Conservation (phyloP, 192 early-diverging fungal genomes). For the Coemansia sp. region DNA sequence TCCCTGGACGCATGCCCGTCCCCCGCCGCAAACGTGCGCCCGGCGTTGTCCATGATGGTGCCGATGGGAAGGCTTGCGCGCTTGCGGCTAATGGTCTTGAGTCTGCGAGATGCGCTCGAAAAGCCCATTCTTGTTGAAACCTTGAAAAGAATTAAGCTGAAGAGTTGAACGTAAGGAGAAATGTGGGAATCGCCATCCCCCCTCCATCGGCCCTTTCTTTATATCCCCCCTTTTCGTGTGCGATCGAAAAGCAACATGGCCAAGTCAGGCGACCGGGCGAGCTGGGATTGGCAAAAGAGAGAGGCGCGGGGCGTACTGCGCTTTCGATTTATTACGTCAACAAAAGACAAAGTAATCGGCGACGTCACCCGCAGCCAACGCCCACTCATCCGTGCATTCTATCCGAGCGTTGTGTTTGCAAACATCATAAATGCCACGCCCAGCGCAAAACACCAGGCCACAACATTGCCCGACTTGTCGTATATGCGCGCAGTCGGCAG, state of each 20-base stretch:
- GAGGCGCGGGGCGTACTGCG: background rate
- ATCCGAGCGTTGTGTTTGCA: constrained; percentile 12
- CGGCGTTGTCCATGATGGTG: constrained; percentile 15
- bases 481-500: constrained; percentile 42
- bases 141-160: too few species aligned
- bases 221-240: background rate
- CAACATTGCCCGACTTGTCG: constrained; percentile 37
- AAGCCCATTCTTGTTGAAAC: constrained; percentile 4
- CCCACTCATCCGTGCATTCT: too few species aligned
- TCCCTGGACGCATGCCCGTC: background rate
- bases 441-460: constrained; percentile 42
- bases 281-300: background rate
- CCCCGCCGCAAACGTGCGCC: background rate
- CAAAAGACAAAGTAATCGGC: background rate
- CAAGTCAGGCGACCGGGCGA: constrained; percentile 1
- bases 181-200: background rate
- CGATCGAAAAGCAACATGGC: constrained; percentile 2
- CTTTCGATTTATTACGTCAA: background rate
- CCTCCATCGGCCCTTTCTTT: background rate
- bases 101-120: constrained; percentile 21
- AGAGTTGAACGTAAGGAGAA: background rate
- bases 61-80: constrained; percentile 27
- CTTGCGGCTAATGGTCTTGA: constrained; percentile 24
- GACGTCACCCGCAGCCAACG: too few species aligned
- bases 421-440: constrained; percentile 40